Percentiles rank a stretch among this genome's conserved stretches.
Evolutionary conservation across 148 eudicot species (phyloP).

Genomic region (Hydrangea macrophylla): DNA sequence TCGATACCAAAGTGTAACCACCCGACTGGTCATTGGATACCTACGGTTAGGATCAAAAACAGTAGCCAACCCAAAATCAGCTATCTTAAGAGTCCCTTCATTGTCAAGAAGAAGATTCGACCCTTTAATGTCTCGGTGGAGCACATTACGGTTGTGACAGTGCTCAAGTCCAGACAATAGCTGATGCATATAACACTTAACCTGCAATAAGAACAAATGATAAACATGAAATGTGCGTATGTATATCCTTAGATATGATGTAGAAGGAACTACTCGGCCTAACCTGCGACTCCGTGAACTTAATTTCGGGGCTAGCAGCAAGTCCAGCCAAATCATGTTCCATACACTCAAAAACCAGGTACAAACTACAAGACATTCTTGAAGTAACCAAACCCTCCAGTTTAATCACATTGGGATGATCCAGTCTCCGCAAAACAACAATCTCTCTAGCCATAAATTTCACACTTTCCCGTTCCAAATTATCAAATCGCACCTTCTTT

Average conservation of each 20-base stretch:
- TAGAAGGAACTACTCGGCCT: constrained; percentile 10
- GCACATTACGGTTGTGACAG: constrained; percentile 77
- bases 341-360: constrained; percentile 90
- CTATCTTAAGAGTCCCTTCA: constrained; percentile 72
- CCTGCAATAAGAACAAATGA: constrained; percentile 34
- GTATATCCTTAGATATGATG: background rate
- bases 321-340: constrained; percentile 96
- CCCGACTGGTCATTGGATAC: constrained; percentile 94
- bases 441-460: constrained; percentile 94
- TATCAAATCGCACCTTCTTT: constrained; percentile 91
- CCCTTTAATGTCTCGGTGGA: constrained; percentile 93
- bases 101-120: constrained; percentile 89
- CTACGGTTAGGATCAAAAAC: constrained; percentile 73
- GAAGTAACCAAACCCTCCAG: constrained; percentile 93
- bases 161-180: constrained; percentile 88
- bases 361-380: constrained; percentile 94
- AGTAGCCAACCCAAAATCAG: constrained; percentile 92
- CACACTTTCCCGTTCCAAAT: constrained; percentile 94
- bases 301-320: constrained; percentile 84
- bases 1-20: constrained; percentile 92
- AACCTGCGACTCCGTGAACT: constrained; percentile 88
- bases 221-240: background rate
- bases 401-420: constrained; percentile 88
- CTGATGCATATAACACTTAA: constrained; percentile 81
- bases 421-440: constrained; percentile 72